Conservation (phyloP, 805 yeast species). For the Candida railenensis region DNA sequence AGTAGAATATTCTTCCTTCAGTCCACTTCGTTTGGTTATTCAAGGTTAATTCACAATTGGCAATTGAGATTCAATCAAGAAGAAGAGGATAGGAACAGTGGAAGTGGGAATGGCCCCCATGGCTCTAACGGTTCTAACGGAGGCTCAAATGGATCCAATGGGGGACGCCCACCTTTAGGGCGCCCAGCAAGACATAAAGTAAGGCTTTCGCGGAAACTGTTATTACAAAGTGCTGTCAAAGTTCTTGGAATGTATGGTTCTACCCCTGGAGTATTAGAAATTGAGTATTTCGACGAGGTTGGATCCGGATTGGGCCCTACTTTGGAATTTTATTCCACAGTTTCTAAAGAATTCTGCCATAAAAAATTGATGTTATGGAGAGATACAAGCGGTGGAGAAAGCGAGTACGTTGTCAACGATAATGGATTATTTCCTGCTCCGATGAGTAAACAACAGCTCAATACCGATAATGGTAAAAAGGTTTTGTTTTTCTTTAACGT, state of each 20-base stretch:
- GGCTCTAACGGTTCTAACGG: slow-evolving; percentile 12
- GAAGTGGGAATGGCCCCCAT: slow-evolving; percentile 5
- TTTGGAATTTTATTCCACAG: slow-evolving; percentile 81
- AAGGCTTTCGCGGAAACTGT: slow-evolving; percentile 65
- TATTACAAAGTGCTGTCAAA: slow-evolving; percentile 76
- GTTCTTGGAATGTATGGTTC: slow-evolving; percentile 74
- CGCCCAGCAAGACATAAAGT: slow-evolving; percentile 78
- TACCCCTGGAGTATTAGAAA: slow-evolving; percentile 78
- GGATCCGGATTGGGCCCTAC: slow-evolving; percentile 99
- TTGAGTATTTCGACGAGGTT: slow-evolving; percentile 84
- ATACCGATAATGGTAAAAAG: slow-evolving; percentile 36
- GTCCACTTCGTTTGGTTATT: slow-evolving; percentile 88
- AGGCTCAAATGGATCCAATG: slow-evolving; percentile 4
- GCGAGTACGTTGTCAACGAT: slow-evolving; percentile 37
- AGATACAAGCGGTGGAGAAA: slow-evolving; percentile 26
- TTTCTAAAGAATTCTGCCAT: slow-evolving; percentile 70
- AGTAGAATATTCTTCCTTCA: slow-evolving; percentile 76
- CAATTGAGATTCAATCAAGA: slow-evolving; percentile 45
- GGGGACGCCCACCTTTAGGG: slow-evolving; percentile 54
- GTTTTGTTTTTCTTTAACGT: slow-evolving; percentile 55
- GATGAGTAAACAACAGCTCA: slow-evolving; percentile 23
- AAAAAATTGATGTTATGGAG: slow-evolving; percentile 71
- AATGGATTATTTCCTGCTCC: slow-evolving; percentile 80
- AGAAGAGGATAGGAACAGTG: slow-evolving; percentile 14
- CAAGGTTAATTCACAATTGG: slow-evolving; percentile 80